Evolutionary conservation across 1,284 basidiomycete species (phyloP), one percentile per base, ranked within the genome.

Genomic region (Heterobasidion parviporum): DNA sequence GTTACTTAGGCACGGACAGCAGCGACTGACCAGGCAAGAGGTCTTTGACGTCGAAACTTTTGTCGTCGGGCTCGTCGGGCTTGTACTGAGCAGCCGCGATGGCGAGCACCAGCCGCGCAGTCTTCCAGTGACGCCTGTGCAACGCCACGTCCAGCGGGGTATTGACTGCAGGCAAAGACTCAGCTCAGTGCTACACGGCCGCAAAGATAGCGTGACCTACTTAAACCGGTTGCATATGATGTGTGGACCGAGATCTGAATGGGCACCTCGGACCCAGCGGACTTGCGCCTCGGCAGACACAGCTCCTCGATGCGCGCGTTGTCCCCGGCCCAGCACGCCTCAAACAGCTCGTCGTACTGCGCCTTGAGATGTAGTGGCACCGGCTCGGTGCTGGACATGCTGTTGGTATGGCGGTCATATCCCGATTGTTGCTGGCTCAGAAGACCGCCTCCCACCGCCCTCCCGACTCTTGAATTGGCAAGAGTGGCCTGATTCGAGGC

Each of bases 41-140:
- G 35, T 76, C 62, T 32, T 68, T 61, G 32, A 62, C 61, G 10
- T 63, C 67, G 59, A 78, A 76, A 34, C 68, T 68, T 52, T 50
- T 59, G 7, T 71, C 65, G 18, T 18, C 3, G 69, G 64, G 6
- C 74, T 69, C 0, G 18, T 18, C 18, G 18, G 18, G 18, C 18
- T 18, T 18, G 18, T 81, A 79, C 62, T 84, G 81, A 6, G 80
- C 75, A 7, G 67, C 65, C 8, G 78, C 73, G 56, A 83, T 80
- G 1, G 77, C 75, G 38, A 83, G 63, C 10, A 83, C 71, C 7
- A 83, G 66, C n/a, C 73, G 74, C 1, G 78, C 81, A 1, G 80
- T 80, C 4, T 73, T 69, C 81, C 81, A 84, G 20, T 72, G 74
- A 9, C 77, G 72, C 9, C 71, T 72, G 20, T 65, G 62, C 18